Evolutionary conservation across 352 stramenopile species (phyloP).

Genomic region (Phytophthora meadii): DNA sequence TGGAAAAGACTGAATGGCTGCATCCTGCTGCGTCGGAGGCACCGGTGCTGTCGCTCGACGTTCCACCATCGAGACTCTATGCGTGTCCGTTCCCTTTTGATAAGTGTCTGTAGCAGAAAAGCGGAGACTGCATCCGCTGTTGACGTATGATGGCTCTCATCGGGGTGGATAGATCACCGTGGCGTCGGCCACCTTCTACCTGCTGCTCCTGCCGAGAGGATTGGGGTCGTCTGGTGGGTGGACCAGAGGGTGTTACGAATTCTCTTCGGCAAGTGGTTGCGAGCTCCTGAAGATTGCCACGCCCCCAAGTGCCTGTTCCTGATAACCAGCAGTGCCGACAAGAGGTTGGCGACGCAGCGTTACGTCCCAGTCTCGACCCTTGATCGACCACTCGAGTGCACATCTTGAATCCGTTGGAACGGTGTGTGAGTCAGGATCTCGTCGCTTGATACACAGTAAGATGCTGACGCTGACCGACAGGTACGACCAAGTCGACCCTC

Average conservation of each 20-base stretch:
- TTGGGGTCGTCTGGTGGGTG: conserved; percentile 41
- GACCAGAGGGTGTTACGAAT: conserved; percentile 24
- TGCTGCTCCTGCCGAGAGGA: conserved; percentile 18
- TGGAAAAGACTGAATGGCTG: conserved; percentile 18
- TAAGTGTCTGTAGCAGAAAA: conserved; percentile 18
- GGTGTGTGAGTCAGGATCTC: conserved; percentile 9
- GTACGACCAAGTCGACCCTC: too few species aligned
- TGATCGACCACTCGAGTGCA: conserved; percentile 19
- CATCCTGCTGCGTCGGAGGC: conserved; percentile 13
- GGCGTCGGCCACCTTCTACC: neutral
- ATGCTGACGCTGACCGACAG: too few species aligned
- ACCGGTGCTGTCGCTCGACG: conserved; percentile 30
- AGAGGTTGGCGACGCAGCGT: conserved; percentile 15
- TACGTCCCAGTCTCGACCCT: conserved; percentile 14
- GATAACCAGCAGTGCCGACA: conserved; percentile 30
- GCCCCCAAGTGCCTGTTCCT: conserved; percentile 20
- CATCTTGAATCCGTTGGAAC: conserved; percentile 17
- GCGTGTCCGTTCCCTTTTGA: conserved; percentile 23
- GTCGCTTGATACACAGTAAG: too few species aligned
- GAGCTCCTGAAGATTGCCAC: conserved; percentile 4
- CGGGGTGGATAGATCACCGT: conserved; percentile 3
- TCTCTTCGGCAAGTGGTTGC: conserved; percentile 1
- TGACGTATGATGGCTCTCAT: neutral
- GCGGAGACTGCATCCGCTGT: too few species aligned
- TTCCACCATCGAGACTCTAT: conserved; percentile 31